Evolutionary conservation across 208 protist species (phyloP), one percentile per base, ranked within the genome.

Genomic region (Trypanosoma scelopori): DNA sequence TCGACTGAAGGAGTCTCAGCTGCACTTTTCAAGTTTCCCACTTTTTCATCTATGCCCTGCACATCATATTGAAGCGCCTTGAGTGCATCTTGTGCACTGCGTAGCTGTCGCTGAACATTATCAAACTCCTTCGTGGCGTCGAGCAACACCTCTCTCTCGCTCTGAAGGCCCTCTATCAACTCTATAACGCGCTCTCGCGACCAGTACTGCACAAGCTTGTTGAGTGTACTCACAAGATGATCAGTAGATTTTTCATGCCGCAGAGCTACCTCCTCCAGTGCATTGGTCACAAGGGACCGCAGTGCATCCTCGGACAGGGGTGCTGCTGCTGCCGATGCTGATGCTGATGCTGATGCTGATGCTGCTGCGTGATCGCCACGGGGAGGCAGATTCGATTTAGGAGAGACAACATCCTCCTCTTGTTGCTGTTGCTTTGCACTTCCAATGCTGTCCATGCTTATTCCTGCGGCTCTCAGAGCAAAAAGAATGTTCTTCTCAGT

Each of bases 241-340:
- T 76, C 69, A 0, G 79, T 87, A 37, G 81, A 83, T 47, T 87
- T 81, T 61, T 91, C 81, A 61, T 87, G 84, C 12, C 76, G 81
- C 23, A 73, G 68, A 28, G 74, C 75, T 27, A 91, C 79, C 65
- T 91, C 81, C 47, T 87, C 79, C 20, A 91, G 50, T 20, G 81
- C 78, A 47, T 78, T 78, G 28, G 71, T 70, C 42, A 90, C 72
- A 74, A 87, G 67, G 7, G 75, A 69, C 22, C 81, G 83, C 16
- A 90, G 65, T 5, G 52, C 45, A 18, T 60, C 51, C 41, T 65
- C 68, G 12, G 52, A 55, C 25, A 73, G 30, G 35, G 59, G 22
- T 23, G 46, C 22, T 18, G 15, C 30, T 7, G 57, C 27, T n/a
- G n/a, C n/a, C n/a, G n/a, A n/a, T n/a, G n/a, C n/a, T n/a, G n/a